phyloP scores from a whole-genome alignment of 129 eudicot species.

The Flaveria ramosissima region DNA sequence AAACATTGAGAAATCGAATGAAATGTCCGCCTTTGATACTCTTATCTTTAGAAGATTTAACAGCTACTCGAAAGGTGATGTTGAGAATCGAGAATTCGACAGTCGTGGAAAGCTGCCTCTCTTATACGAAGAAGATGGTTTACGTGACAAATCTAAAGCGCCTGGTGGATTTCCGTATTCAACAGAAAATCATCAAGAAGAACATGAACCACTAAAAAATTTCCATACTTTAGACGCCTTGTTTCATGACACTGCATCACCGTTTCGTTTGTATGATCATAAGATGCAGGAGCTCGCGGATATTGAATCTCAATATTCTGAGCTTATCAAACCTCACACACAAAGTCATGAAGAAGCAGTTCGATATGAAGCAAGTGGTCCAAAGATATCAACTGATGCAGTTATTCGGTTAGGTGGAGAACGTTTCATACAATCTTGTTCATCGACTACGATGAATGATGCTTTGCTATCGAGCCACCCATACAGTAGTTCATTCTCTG shows the following conservation, averaged over 20 bases:
- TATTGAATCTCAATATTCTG: conserved; percentile 33
- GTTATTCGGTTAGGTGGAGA: conserved; percentile 55
- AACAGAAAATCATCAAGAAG: conserved; percentile 25
- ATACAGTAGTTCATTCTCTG: conserved; percentile 28
- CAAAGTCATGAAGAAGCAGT: conserved; percentile 6
- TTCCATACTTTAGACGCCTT: conserved; percentile 30
- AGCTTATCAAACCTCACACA: conserved; percentile 16
- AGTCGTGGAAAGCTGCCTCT: conserved; percentile 20
- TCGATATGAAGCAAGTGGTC: conserved; percentile 18
- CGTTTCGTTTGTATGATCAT: conserved; percentile 33
- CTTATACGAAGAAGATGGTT: conserved; percentile 32
- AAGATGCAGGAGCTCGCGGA: conserved; percentile 36
- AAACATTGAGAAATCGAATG: conserved; percentile 3
- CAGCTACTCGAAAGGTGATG: conserved; percentile 20
- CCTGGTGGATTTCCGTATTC: neutral
- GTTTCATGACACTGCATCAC: conserved; percentile 34
- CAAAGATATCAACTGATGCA: conserved; percentile 45
- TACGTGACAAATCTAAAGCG: conserved; percentile 1
- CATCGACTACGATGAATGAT: conserved; percentile 24
- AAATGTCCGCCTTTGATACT: conserved; percentile 34
- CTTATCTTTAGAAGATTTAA: conserved; percentile 16
- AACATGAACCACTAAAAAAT: conserved; percentile 22
- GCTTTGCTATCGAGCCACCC: conserved; percentile 39
- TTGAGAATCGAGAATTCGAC: neutral
- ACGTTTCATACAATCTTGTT: conserved; percentile 47